phyloP scores from a whole-genome alignment of 371 early-diverging fungal species.

The Zancudomyces culisetae region DNA sequence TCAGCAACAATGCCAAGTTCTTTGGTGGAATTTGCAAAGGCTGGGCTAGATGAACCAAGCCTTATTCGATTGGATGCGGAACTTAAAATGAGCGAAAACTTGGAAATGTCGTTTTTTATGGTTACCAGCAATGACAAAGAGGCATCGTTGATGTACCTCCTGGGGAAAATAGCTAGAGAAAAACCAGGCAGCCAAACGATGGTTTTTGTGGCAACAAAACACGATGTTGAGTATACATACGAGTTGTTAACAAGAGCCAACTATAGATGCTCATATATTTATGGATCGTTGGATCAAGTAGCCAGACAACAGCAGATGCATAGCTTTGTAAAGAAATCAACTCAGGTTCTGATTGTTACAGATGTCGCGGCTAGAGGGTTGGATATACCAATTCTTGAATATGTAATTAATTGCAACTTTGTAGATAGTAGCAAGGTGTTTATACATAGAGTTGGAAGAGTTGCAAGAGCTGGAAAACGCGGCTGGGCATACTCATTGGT shows the following conservation, averaged over 20 bases:
- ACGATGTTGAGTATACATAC: slow-evolving; percentile 87
- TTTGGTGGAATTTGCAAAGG: slow-evolving; percentile 87
- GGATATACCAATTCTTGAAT: slow-evolving; percentile 92
- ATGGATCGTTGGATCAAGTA: slow-evolving; percentile 86
- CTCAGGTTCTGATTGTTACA: slow-evolving; percentile 82
- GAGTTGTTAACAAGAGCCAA: slow-evolving; percentile 47
- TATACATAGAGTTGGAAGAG: slow-evolving; percentile 97
- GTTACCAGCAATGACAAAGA: slow-evolving; percentile 74
- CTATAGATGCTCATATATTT: slow-evolving; percentile 63
- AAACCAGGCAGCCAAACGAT: slow-evolving; percentile 46
- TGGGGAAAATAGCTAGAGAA: slow-evolving; percentile 31
- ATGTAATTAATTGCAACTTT: slow-evolving; percentile 96
- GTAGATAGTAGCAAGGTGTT: slow-evolving; percentile 84
- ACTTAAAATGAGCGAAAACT: slow-evolving; percentile 75
- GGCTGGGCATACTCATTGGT: slow-evolving; percentile 88
- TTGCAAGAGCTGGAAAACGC: slow-evolving; percentile 84
- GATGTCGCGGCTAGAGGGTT: slow-evolving; percentile 99
- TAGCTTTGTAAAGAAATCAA: slow-evolving; percentile 56
- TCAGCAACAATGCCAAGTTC: slow-evolving; percentile 87
- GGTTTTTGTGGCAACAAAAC: slow-evolving; percentile 86
- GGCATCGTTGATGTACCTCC: slow-evolving; percentile 62
- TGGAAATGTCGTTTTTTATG: slow-evolving; percentile 77
- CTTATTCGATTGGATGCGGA: slow-evolving; percentile 85
- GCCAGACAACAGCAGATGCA: slow-evolving; percentile 73
- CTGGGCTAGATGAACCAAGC: slow-evolving; percentile 82